Base-by-base conservation (phyloP, 805 yeast genomes). In the Yarrowia keelungensis region DNA sequence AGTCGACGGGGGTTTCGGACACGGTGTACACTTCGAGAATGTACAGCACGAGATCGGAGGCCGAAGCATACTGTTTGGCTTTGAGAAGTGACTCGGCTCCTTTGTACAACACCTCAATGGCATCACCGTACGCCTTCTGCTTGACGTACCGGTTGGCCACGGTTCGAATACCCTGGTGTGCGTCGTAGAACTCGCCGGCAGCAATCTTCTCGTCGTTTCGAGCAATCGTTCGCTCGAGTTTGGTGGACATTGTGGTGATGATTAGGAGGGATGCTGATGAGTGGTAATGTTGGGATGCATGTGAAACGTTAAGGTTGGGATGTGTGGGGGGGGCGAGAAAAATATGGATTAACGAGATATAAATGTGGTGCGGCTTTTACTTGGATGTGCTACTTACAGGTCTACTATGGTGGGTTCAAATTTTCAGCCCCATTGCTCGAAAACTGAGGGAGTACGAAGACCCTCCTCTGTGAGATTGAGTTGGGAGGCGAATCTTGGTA, bases 141-240 rank as follows among this genome's bases (percentile, higher is more conserved):
- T 90, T 86, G 51, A 90, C 89, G 75, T 90, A 89, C 75, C 99
- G 83, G 72, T 92, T 92, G 50, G 91, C 90, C 67, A 94, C 90
- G 7, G 98, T 92, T 75, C 97, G 83, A 65, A 95, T 83, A 0
- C 97, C 93, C 78, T 95, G 98, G 77, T 94, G 97, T 0, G 98
- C 98, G 76, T 95, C 99, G 76, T 94, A 94, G 79, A 84, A 92
- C 68, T 92, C 90, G 2, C 91, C 91, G 62, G 84, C 84, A 64
- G 84, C 85, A 71, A 94, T 89, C 72, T 72, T 73, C 56, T 73
- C 72, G 67, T 71, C 70, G 53, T 74, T 72, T 47, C 75, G 65
- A 19, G 70, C 72, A 39, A 73, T 65, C 8, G 68, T 65, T 50
- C 61, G 47, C 19, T 65, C 68, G 5, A 65, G 61, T 11, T 65